Base-by-base conservation (phyloP, 768 basidiomycete species). In the Sporobolomyces roseus region DNA sequence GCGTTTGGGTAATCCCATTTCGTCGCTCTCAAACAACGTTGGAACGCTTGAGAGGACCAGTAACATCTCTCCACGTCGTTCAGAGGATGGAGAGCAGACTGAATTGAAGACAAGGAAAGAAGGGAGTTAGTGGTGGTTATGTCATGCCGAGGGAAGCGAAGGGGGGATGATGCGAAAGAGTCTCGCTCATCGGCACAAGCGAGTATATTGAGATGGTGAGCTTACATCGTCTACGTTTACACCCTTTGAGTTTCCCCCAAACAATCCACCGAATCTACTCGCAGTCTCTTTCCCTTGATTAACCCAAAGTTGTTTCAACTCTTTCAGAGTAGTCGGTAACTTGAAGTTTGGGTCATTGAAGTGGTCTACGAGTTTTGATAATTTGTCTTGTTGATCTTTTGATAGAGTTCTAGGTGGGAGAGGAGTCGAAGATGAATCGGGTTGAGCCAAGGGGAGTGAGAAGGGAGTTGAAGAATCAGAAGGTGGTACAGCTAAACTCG, bases 11-110 rank as follows among this genome's bases (percentile, higher is more conserved):
- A 77, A 63, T 84, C 83, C 87, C 89, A 90, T 71, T 91, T 92
- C 0, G 84, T 82, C 3, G 91, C 91, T 49, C 90, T 86, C 43
- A 90, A 78, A 77, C 87, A 91, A 66, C 88, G 82, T 49, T 88
- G 80, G 46, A 91, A 74, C 38, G 63, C 67, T 27, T 73, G 67
- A 16, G 16, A 21, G 2, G 70, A 70, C 68, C 74, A 70, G 53
- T 72, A 76, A 53, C 73, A 74, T 66, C 66, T 68, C 35, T 76
- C 74, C 25, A 56, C 38, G 36, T 74, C 73, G 49, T 27, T 43
- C 49, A 75, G 46, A 2, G 68, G 68, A 23, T 33, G 7, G 19
- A 65, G 30, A 12, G 60, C 50, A 48, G 58, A 27, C 56, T 55
- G 53, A 14, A 23, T 41, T 41, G 9, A 12, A 21, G n/a, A n/a